A percentile compares a stretch with the other conserved stretches of the same genome.
phyloP scores from a whole-genome alignment of 352 stramenopile species.

The Phytophthora melonis region DNA sequence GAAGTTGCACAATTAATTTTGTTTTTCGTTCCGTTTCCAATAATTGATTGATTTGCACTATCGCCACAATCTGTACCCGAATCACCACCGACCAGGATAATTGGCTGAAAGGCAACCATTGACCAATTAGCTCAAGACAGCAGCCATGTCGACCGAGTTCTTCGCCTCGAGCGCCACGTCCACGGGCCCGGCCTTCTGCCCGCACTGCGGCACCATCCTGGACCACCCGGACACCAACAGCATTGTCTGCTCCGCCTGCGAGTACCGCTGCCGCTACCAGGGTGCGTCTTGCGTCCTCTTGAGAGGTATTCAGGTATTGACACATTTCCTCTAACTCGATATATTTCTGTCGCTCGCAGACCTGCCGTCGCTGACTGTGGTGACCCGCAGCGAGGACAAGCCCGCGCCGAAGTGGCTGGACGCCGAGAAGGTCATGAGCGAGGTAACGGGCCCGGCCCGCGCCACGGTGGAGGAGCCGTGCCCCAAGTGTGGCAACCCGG shows the following conservation, averaged over 20 bases:
- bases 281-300: no score
- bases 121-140: slow-evolving; percentile 12
- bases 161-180: slow-evolving; percentile 65
- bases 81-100: slow-evolving; percentile 17
- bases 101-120: slow-evolving; percentile 38
- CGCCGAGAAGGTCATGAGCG: slow-evolving; percentile 69
- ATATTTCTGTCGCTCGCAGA: slow-evolving; percentile 45
- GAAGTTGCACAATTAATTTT: slow-evolving; percentile 30
- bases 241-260: slow-evolving; percentile 88
- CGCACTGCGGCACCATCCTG: slow-evolving; percentile 89
- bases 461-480: slow-evolving; percentile 98
- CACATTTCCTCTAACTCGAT: slow-evolving; percentile 2
- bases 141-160: slow-evolving; percentile 67
- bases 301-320: no score
- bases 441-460: slow-evolving; percentile 89
- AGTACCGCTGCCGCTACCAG: slow-evolving; percentile 87
- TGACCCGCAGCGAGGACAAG: slow-evolving; percentile 83
- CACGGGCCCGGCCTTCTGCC: slow-evolving; percentile 87
- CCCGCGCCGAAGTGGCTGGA: slow-evolving; percentile 85
- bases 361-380: slow-evolving; percentile 78
- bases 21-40: neutral
- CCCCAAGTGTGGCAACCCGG: slow-evolving; percentile 95
- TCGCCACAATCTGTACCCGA: slow-evolving; percentile 6
- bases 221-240: slow-evolving; percentile 89
- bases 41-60: neutral